Evolutionary conservation across 2,329 filamentous ascomycete species (phyloP), one percentile per base, ranked within the genome.

Genomic region (Nemania serpens): DNA sequence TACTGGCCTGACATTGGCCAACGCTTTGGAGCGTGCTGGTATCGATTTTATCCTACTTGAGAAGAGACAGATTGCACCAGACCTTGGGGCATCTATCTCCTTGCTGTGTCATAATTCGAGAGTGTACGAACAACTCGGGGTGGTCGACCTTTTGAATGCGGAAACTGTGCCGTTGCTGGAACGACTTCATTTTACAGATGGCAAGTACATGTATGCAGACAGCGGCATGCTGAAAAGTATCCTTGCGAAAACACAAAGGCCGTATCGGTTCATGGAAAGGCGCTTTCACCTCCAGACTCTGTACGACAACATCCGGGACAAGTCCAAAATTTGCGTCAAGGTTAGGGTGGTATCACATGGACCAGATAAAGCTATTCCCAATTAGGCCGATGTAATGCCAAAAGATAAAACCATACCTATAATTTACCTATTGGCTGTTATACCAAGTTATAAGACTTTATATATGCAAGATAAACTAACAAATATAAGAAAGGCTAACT

Each of bases 31-130:
- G 43, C 60, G 58, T 11, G 66, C 65, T 15, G 52, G 59, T 10
- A 58, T 67, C 34, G 56, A 68, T 46, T 66, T 57, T 37, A 12
- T 68, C 17, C 25, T 68, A 10, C 54, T 68, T 9, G 65, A 68
- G 39, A 66, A 55, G 29, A 46, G 55, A 13, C 55, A 67, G 17
- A 55, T 67, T 42, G 59, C 65, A 17, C 66, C 61, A 9, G 37
- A 68, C 12, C 36, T 58, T 1, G 61, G 61, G 15, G 62, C 63
- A 11, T 66, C 63, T 5, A 65, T 68, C 25, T 45, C 45, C 15
- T n/a, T 68, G 12, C 43, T 59, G 17, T 51, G 45, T 9, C 53
- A 66, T 22, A 61, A 53, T 12, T 34, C 20, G 7, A 58, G 25
- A 22, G 56, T 68, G 41, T 47, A 66, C 10, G 61, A 67, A 13